Conservation (phyloP, 208 protist genomes). For the Zelonia costaricensis region DNA sequence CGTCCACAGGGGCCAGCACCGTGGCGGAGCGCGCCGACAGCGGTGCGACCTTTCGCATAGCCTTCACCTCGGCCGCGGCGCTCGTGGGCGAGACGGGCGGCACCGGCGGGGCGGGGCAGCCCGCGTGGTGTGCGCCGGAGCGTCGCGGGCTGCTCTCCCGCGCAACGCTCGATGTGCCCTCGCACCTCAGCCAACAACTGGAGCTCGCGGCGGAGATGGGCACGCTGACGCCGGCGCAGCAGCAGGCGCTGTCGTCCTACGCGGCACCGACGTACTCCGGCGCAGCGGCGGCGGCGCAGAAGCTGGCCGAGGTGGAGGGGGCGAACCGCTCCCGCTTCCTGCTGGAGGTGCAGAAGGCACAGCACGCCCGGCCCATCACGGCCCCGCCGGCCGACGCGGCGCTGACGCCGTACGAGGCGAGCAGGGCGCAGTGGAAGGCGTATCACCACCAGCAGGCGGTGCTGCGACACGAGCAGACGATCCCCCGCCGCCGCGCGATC, state of each 20-base stretch:
- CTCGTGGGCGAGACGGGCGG: conserved; percentile 13
- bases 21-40: background rate
- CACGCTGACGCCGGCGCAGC: conserved; percentile 9
- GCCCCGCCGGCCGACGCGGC: background rate
- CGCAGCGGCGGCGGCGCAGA: background rate
- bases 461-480: conserved; percentile 65
- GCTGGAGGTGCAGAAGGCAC: conserved; percentile 34
- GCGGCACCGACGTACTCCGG: conserved; percentile 9
- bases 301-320: conserved; percentile 1
- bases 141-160: conserved; percentile 27
- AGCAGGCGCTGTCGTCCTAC: conserved; percentile 1
- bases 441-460: conserved; percentile 52
- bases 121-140: conserved; percentile 21
- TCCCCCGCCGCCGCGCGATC: conserved; percentile 60
- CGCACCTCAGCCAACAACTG: conserved; percentile 47
- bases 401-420: conserved; percentile 13
- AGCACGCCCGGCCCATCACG: conserved; percentile 30
- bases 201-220: conserved; percentile 44
- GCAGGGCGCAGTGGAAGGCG: conserved; percentile 21
- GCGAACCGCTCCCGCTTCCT: conserved; percentile 46
- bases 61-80: conserved; percentile 19
- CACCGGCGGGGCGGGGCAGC: conserved; percentile 2
- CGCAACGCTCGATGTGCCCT: conserved; percentile 23
- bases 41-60: conserved; percentile 8
- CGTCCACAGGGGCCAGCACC: background rate